These are phyloP conservation scores for Barnettozyma californica DNA, from an alignment of 805 yeast genomes.

Conservation along the genomic window DNA sequence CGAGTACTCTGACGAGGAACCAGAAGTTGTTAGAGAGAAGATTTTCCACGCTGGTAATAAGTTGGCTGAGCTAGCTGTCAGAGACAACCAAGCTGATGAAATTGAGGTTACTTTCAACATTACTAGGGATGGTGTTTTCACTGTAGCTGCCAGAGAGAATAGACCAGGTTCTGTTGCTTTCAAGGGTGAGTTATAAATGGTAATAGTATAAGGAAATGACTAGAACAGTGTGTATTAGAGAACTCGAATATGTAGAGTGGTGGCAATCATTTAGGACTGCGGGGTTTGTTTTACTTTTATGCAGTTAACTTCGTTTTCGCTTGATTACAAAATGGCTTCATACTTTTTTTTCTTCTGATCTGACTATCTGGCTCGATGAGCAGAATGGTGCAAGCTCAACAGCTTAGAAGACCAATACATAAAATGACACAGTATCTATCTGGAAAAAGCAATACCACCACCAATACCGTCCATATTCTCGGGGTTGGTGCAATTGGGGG, in stretches of 20 bases:
- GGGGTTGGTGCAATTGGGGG: conserved; percentile 28
- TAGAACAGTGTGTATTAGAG: not conserved
- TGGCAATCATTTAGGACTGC: too few relatives aligned
- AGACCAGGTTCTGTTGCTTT: conserved; percentile 52
- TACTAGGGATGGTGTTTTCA: conserved; percentile 55
- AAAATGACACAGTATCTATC: not conserved
- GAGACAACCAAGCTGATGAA: conserved; percentile 60
- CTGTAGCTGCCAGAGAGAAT: conserved; percentile 58
- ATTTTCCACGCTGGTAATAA: conserved; percentile 66
- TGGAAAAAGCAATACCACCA: not conserved
- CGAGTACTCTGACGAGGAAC: conserved; percentile 74
- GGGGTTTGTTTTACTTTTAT: too few relatives aligned
- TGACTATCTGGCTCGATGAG: too few relatives aligned
- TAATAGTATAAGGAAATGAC: not conserved
- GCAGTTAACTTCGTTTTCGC: too few relatives aligned
- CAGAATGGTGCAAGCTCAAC: not conserved
- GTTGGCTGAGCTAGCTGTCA: conserved; percentile 73
- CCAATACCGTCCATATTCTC: conserved; percentile 16
- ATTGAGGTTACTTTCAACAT: conserved; percentile 57
- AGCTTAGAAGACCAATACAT: not conserved
- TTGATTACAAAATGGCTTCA: too few relatives aligned
- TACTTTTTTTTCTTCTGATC: too few relatives aligned
- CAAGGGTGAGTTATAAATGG: conserved; percentile 42
- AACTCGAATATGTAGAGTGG: not conserved
- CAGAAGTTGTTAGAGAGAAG: conserved; percentile 76